Conservation (phyloP, 306 rosid genomes). For the Canavalia ensiformis region DNA sequence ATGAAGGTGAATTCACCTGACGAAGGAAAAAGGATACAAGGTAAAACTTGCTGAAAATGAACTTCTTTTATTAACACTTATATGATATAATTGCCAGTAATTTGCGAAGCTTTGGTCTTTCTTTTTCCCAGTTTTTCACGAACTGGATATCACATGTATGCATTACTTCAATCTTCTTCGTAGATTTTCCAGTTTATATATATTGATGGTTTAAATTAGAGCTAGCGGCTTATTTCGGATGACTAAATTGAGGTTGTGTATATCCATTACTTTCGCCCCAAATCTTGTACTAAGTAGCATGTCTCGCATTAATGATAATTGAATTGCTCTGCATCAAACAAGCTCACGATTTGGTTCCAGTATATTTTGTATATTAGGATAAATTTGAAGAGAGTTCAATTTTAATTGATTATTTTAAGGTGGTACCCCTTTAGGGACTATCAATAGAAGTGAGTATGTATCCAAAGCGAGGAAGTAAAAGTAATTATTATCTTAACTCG, state of each 20-base stretch:
- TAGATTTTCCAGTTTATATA: constrained; percentile 10
- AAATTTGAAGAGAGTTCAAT: not conserved
- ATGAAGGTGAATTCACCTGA: constrained; percentile 70
- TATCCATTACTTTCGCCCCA: constrained; percentile 17
- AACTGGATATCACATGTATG: constrained; percentile 49
- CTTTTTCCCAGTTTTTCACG: constrained; percentile 46
- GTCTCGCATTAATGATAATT: not conserved
- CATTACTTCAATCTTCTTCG: constrained; percentile 5
- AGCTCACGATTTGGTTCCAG: constrained; percentile 4
- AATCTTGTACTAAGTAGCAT: constrained; percentile 27
- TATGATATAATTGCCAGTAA: constrained; percentile 54
- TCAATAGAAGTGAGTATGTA: not conserved
- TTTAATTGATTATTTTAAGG: not conserved
- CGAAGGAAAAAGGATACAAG: constrained; percentile 57
- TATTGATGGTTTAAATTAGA: constrained; percentile 11
- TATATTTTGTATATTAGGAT: constrained; percentile 21
- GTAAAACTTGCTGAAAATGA: constrained; percentile 58
- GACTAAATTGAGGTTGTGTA: constrained; percentile 42
- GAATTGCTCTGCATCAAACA: constrained; percentile 14
- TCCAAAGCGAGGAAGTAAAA: not conserved
- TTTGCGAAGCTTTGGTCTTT: constrained; percentile 37
- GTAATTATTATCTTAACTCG: not conserved
- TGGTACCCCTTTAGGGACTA: not conserved
- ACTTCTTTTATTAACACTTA: constrained; percentile 49
- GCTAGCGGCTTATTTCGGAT: constrained; percentile 37